Conservation (phyloP, 1,139 yeast genomes). For the Pichia sp. region DNA sequence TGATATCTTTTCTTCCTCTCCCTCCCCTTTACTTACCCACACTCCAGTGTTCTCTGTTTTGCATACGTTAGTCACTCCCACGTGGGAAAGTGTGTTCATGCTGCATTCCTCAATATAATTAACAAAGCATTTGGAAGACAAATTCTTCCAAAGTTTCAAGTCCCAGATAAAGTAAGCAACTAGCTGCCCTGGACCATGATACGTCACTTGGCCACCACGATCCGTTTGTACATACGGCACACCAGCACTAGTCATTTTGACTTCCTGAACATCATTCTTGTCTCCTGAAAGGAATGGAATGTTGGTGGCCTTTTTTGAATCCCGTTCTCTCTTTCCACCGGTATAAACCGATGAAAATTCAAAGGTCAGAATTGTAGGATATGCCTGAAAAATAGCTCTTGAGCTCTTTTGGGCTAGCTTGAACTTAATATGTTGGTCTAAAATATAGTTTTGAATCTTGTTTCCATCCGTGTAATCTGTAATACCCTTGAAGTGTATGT, state of each 20-base stretch:
- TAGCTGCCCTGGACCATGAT: slow-evolving; percentile 94
- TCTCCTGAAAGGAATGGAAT: slow-evolving; percentile 37
- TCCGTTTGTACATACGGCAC: slow-evolving; percentile 75
- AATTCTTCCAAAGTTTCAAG: slow-evolving; percentile 51
- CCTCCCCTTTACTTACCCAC: slow-evolving; percentile 46
- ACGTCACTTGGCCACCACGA: slow-evolving; percentile 96
- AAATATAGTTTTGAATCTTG: slow-evolving; percentile 56
- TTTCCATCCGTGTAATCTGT: slow-evolving; percentile 58
- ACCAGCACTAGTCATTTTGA: slow-evolving; percentile 51
- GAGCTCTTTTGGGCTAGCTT: slow-evolving; percentile 20
- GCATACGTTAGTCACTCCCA: slow-evolving; percentile 17
- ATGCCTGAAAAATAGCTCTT: slow-evolving; percentile 2
- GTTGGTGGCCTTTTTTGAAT: slow-evolving; percentile 32
- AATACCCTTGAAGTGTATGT: slow-evolving; percentile 57
- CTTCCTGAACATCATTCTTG: not conserved
- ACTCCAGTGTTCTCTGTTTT: slow-evolving; percentile 79
- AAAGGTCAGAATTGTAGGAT: slow-evolving; percentile 58
- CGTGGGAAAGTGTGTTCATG: slow-evolving; percentile 44
- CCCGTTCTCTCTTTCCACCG: slow-evolving; percentile 77
- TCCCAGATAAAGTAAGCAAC: slow-evolving; percentile 84
- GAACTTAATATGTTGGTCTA: slow-evolving; percentile 49
- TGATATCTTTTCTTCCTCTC: slow-evolving; percentile 62
- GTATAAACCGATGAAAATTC: slow-evolving; percentile 84
- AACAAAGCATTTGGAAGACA: slow-evolving; percentile 75
- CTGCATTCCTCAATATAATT: slow-evolving; percentile 63